phyloP scores from a whole-genome alignment of 306 rosid species.

The Cyclanthera cordifolia region DNA sequence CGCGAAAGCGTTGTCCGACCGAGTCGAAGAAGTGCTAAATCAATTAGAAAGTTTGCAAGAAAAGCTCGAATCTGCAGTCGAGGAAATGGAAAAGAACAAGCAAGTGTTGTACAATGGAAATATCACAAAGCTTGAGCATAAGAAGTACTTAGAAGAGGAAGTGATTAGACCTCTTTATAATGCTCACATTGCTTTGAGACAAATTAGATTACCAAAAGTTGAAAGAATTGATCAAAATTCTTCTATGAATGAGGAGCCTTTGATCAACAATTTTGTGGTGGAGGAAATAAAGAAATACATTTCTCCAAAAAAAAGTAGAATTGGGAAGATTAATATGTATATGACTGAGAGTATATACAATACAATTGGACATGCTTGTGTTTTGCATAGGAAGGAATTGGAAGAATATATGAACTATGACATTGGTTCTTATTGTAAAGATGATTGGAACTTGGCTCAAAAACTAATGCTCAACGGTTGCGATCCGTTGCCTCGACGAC shows the following conservation, averaged over 20 bases:
- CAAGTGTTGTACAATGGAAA: slow-evolving; percentile 20
- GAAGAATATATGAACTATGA: slow-evolving; percentile 86
- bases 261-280: slow-evolving; percentile 52
- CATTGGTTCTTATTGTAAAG: slow-evolving; percentile 83
- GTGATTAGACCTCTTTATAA: slow-evolving; percentile 65
- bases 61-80: slow-evolving; percentile 49
- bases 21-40: slow-evolving; percentile 51
- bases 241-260: slow-evolving; percentile 51
- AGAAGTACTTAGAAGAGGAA: slow-evolving; percentile 51
- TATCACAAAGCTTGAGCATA: slow-evolving; percentile 30
- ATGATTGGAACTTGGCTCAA: slow-evolving; percentile 83
- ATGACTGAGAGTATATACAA: slow-evolving; percentile 52
- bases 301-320: slow-evolving; percentile 66
- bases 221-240: slow-evolving; percentile 35
- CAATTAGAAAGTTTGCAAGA: slow-evolving; percentile 49
- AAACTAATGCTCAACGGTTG: slow-evolving; percentile 84
- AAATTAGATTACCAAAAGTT: slow-evolving; percentile 41
- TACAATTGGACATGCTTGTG: slow-evolving; percentile 89
- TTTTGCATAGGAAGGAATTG: slow-evolving; percentile 45
- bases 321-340: slow-evolving; percentile 44
- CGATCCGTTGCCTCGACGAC: slow-evolving; percentile 79
- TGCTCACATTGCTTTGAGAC: slow-evolving; percentile 63
- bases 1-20: slow-evolving; percentile 37
- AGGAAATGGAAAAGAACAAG: slow-evolving; percentile 50
- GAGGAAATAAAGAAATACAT: slow-evolving; percentile 88